Evolutionary conservation across 352 stramenopile species (phyloP), one percentile per base, ranked within the genome.

Genomic region (Globisporangium uncinulatum): DNA sequence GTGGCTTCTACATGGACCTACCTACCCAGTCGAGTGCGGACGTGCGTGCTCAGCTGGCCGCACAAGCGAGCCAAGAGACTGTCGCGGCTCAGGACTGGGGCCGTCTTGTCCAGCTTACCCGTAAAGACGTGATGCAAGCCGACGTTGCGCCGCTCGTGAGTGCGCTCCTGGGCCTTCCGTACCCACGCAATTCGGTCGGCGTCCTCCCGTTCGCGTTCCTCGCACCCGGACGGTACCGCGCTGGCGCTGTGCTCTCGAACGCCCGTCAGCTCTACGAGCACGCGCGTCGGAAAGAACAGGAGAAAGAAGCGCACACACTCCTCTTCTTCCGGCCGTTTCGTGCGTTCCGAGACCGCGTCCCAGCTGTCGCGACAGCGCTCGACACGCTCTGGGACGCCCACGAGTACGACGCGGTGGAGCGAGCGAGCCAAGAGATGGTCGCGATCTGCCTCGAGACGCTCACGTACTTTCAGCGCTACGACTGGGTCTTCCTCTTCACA

Each of bases 61-160:
- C 76, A 5, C 83, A 92, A 31, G 45, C 57, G 9, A 55, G 59
- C 20, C 74, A 89, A 46, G 83, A 92, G 61, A 42, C 53, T 15
- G 53, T 51, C 0, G 83, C 83, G 6, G 17, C 58, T 10, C 36
- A 34, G 0, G 65, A 86, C 15, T 92, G 80, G 73, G 74, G 69
- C 15, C 51, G 49, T 3, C 73, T 95, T 20, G 20, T 29, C 7
- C 47, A 66, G 11, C 62, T 90, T 29, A 55, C 74, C 48, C 78
- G 85, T 13, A 85, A 81, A 47, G 85, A 95, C 52, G 83, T 93
- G 31, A 89, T 93, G 79, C 85, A 95, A 55, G 84, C 82, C 9
- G 83, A 95, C 59, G 64, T 95, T 1, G 85, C 85, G n/a, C 82
- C 83, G 14, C 66, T 93, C 3, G 73, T 91, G 41, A 86, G 77